Conservation (phyloP, 2,329 filamentous ascomycete genomes). For the Hysterium pulicare region DNA sequence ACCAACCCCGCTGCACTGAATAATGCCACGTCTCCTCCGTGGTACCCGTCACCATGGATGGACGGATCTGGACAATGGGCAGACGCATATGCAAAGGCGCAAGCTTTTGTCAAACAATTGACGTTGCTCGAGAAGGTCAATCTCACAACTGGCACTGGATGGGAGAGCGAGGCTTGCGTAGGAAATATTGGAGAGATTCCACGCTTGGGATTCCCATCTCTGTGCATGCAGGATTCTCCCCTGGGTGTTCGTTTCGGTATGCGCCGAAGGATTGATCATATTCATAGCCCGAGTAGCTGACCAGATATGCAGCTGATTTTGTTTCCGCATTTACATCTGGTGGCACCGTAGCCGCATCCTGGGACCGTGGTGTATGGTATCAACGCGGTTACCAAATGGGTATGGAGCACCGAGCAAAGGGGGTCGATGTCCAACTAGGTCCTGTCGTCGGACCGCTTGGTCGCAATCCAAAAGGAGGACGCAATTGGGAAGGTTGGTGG, state of each 20-base stretch:
- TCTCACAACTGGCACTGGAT: slow-evolving; percentile 82
- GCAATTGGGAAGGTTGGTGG: slow-evolving; percentile 66
- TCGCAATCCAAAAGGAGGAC: slow-evolving; percentile 63
- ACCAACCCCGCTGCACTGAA: slow-evolving; percentile 18
- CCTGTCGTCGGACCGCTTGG: slow-evolving; percentile 74
- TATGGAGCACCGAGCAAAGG: slow-evolving; percentile 70
- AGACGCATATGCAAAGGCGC: slow-evolving; percentile 71
- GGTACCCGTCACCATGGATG: slow-evolving; percentile 87
- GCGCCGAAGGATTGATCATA: not conserved
- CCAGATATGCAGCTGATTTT: slow-evolving; percentile 58
- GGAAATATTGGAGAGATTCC: slow-evolving; percentile 70
- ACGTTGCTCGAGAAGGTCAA: slow-evolving; percentile 91
- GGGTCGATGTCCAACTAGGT: slow-evolving; percentile 70
- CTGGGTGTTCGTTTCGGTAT: slow-evolving; percentile 69
- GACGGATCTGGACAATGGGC: slow-evolving; percentile 67
- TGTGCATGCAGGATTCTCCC: slow-evolving; percentile 88
- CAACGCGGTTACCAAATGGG: slow-evolving; percentile 71
- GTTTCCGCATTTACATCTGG: slow-evolving; percentile 78
- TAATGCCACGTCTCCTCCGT: slow-evolving; percentile 55
- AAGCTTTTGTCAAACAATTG: slow-evolving; percentile 75
- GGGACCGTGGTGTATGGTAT: slow-evolving; percentile 69
- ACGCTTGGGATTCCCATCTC: slow-evolving; percentile 63
- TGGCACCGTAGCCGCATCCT: slow-evolving; percentile 78
- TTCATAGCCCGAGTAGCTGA: slow-evolving; percentile 8
- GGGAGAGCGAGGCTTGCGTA: slow-evolving; percentile 70